phyloP scores from a whole-genome alignment of 768 basidiomycete species.

The Epithele typhae region DNA sequence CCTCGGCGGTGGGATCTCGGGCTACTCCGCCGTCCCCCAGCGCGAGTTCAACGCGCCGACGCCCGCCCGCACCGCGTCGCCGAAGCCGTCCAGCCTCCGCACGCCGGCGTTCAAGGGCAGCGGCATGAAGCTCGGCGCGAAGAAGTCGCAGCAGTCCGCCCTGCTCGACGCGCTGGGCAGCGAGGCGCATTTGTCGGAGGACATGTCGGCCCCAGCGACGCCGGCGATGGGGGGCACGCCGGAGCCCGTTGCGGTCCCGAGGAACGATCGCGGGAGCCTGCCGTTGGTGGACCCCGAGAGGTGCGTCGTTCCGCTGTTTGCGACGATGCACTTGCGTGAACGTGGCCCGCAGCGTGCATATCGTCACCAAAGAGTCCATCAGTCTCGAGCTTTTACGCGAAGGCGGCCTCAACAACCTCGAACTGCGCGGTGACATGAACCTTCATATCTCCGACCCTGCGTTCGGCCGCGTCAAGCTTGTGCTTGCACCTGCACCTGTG shows the following conservation, averaged over 20 bases:
- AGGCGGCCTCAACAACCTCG: slow-evolving; percentile 86
- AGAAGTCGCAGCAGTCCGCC: slow-evolving; percentile 88
- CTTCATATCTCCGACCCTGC: slow-evolving; percentile 76
- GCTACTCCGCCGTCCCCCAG: slow-evolving; percentile 64
- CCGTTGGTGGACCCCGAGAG: slow-evolving; percentile 75
- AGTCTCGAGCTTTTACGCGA: slow-evolving; percentile 81
- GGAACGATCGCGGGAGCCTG: slow-evolving; percentile 56
- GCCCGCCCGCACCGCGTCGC: slow-evolving; percentile 38
- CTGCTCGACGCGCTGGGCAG: slow-evolving; percentile 84
- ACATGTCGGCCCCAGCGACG: slow-evolving; percentile 47
- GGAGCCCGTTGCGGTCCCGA: slow-evolving; percentile 35
- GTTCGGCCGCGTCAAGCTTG: slow-evolving; percentile 66
- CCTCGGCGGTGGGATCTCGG: slow-evolving; percentile 62
- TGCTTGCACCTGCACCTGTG: slow-evolving; percentile 50
- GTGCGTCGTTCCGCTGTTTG: slow-evolving; percentile 44
- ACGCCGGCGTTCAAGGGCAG: slow-evolving; percentile 85
- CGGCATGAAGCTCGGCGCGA: slow-evolving; percentile 95
- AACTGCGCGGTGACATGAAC: slow-evolving; percentile 94
- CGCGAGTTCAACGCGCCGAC: slow-evolving; percentile 65
- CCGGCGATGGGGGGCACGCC: slow-evolving; percentile 46
- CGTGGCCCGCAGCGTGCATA: slow-evolving; percentile 84
- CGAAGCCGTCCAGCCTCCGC: slow-evolving; percentile 47
- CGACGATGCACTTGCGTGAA: no score
- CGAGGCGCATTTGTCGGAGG: slow-evolving; percentile 56
- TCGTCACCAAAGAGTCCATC: slow-evolving; percentile 79